Base-by-base conservation (phyloP, 371 early-diverging fungal genomes). In the Synchytrium microbalum region DNA sequence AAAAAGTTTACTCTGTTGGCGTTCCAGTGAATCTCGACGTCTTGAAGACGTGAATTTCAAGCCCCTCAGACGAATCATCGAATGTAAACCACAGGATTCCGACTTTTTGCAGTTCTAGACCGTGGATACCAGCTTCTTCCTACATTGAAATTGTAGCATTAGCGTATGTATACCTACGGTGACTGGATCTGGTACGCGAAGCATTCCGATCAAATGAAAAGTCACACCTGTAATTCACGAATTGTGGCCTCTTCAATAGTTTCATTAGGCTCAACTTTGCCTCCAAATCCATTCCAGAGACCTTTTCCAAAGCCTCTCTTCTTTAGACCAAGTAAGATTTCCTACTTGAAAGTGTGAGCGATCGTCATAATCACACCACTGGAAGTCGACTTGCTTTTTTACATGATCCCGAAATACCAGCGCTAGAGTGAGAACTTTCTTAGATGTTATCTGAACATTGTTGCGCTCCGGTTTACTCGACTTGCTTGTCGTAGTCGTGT, bases 231-330 rank as follows among this genome's bases (percentile, higher is more conserved):
- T 19, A 88, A 73, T 61, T 89, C 89, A 14, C 89, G 81, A 16
- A 71, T 64, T 0, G 89, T 87, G 26, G 84, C 88, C 58, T 83
- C 67, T 32, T 75, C 66, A 8, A 84, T 67, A 0, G 86, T 85
- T 64, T 88, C 89, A 1, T 82, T 83, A 3, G 72, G 65, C 59
- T 88, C 89, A 3, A 84, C 75, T 67, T 88, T 88, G 29, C 89
- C 89, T 24, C 89, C 89, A 66, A 88, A 88, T 1, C 84, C 89
- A 60, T 88, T 88, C 75, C 75, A 85, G 32, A 78, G 79, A 30
- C 81, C 79, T 16, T 71, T 75, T 16, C 89, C 89, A 69, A 88
- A 84, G 0, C 89, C 89, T 8, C 89, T 81, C 67, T 88, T 88
- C 69, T 88, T 88, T 74, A 83, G 79, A 0, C 89, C 88, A 23